Percentiles rank a stretch among this genome's conserved stretches.
Conservation (phyloP, 192 early-diverging fungal species). For the Phlyctochytrium planicorne region DNA sequence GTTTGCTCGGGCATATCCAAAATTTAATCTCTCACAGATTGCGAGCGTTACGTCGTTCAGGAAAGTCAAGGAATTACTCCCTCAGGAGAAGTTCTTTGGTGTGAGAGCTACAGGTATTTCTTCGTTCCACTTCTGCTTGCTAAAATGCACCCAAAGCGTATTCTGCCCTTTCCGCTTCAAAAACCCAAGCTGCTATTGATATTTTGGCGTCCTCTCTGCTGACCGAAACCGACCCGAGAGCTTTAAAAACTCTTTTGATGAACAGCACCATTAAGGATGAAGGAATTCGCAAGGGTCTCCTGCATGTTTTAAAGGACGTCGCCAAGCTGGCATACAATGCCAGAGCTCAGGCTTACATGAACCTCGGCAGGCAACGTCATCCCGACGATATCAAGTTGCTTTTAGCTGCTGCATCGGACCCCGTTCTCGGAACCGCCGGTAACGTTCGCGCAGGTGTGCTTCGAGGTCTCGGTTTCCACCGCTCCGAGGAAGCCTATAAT, state of each 20-base stretch:
- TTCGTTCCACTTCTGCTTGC: neutral
- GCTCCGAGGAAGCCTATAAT: constrained; percentile 36
- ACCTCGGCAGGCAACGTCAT: constrained; percentile 45
- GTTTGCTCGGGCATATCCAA: too few species aligned
- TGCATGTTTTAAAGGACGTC: constrained; percentile 24
- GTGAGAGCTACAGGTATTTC: constrained; percentile 30
- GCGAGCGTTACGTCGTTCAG: constrained; percentile 35
- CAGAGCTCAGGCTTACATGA: constrained; percentile 11
- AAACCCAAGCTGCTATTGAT: constrained; percentile 30
- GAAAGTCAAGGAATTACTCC: constrained; percentile 29
- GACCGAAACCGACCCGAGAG: constrained; percentile 40
- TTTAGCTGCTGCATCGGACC: constrained; percentile 38
- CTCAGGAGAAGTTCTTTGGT: constrained; percentile 36
- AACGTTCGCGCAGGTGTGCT: constrained; percentile 39
- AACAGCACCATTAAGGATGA: constrained; percentile 25
- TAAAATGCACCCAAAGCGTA: constrained; percentile 20
- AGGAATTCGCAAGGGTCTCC: constrained; percentile 33
- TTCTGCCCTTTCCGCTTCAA: constrained; percentile 34
- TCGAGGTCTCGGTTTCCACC: constrained; percentile 39
- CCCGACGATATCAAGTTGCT: constrained; percentile 41
- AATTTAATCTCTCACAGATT: too few species aligned
- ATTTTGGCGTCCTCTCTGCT: constrained; percentile 37
- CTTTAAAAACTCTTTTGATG: constrained; percentile 20
- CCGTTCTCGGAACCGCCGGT: constrained; percentile 23
- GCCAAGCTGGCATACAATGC: neutral